A percentile compares a stretch with the other conserved stretches of the same genome.
Evolutionary conservation across 768 basidiomycete genomes (phyloP).

Genomic region (Candolleomyces eurysporus): DNA sequence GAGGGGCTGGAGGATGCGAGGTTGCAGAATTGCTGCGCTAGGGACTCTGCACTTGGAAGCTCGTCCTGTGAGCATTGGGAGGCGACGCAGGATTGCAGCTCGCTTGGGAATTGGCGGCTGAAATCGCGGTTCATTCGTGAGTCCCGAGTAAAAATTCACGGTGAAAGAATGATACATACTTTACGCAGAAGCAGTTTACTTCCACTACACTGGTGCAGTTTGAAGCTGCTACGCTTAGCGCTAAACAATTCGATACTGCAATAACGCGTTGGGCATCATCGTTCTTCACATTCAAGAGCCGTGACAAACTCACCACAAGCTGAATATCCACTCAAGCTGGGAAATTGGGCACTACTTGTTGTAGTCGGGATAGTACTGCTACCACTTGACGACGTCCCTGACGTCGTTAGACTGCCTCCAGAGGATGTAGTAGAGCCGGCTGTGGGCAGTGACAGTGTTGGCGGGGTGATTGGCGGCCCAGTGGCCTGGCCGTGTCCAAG

Average conservation of each 20-base stretch:
- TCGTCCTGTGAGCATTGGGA: conserved; percentile 31
- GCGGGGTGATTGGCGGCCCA: neutral
- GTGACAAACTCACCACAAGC: conserved; percentile 32
- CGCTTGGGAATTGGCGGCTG: conserved; percentile 33
- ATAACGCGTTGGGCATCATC: neutral
- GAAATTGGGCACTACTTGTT: conserved; percentile 26
- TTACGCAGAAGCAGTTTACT: conserved; percentile 49
- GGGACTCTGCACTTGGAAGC: conserved; percentile 36
- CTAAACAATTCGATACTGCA: conserved; percentile 47
- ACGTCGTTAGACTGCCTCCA: neutral
- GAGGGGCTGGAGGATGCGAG: conserved; percentile 32
- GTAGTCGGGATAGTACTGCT: neutral
- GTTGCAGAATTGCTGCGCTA: conserved; percentile 50
- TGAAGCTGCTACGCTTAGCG: conserved; percentile 31
- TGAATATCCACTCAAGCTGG: conserved; percentile 35
- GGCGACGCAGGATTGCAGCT: conserved; percentile 37
- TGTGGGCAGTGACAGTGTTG: neutral
- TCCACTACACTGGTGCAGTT: conserved; percentile 45
- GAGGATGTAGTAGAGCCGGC: neutral
- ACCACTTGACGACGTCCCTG: neutral
- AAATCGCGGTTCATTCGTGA: neutral
- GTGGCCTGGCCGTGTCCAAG: neutral
- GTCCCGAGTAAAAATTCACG: neutral
- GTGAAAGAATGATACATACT: conserved; percentile 20
- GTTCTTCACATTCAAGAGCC: neutral